Evolutionary conservation across 1,284 basidiomycete genomes (phyloP).

Genomic region (Malassezia japonica): DNA sequence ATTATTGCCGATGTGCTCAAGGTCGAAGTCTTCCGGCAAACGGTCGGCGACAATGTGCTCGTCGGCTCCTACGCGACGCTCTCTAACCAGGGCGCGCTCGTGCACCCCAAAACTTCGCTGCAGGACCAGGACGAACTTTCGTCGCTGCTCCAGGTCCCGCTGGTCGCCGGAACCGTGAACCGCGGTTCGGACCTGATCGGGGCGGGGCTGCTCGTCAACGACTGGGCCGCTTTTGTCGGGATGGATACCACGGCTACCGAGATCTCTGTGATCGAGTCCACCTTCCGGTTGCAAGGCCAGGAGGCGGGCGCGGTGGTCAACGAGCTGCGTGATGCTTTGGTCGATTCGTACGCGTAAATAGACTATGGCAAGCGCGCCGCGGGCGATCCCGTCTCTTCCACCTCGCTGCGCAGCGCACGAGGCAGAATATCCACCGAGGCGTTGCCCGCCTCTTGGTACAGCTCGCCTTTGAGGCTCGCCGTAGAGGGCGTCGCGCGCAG

Average conservation of each 20-base stretch:
- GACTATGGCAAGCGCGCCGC: background rate
- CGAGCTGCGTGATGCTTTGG: conserved; percentile 43
- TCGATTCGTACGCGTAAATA: conserved; percentile 42
- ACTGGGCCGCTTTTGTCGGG: conserved; percentile 81
- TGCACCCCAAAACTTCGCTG: conserved; percentile 91
- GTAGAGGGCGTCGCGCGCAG: conserved; percentile 7
- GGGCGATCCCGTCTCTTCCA: background rate
- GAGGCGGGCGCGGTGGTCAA: conserved; percentile 34
- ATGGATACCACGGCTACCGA: conserved; percentile 76
- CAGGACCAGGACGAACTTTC: conserved; percentile 97
- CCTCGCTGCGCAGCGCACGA: too few species aligned
- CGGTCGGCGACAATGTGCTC: conserved; percentile 83
- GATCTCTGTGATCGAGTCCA: conserved; percentile 91
- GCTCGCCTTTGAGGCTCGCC: background rate
- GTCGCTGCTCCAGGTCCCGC: conserved; percentile 81
- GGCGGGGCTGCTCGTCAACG: conserved; percentile 93
- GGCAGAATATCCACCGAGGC: conserved; percentile 6
- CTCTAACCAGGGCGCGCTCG: conserved; percentile 90
- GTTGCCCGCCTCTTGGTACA: conserved; percentile 7
- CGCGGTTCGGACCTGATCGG: conserved; percentile 95
- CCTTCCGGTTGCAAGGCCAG: conserved; percentile 58
- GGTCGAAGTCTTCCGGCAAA: conserved; percentile 98
- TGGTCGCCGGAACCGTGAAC: conserved; percentile 96
- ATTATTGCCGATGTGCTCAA: conserved; percentile 98
- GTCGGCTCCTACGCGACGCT: conserved; percentile 92